Conservation (phyloP, 306 rosid species). For the Canavalia gladiata region DNA sequence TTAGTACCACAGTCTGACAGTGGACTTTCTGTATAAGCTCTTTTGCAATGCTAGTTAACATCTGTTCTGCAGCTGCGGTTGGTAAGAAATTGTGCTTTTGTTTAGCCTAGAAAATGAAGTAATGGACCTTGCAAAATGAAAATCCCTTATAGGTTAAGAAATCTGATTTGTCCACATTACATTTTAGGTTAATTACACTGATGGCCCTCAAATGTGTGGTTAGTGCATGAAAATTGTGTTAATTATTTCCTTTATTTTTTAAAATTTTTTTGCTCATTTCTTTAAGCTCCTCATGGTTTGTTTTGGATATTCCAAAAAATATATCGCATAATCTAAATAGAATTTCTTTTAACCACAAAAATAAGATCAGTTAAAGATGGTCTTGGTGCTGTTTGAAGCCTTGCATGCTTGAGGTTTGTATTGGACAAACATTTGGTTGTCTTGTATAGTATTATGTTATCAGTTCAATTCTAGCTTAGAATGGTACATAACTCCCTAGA, state of each 20-base stretch:
- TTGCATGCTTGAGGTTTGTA: conserved; percentile 11
- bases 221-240: not conserved
- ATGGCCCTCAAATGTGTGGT: not conserved
- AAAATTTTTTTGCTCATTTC: not conserved
- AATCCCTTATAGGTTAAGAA: not conserved
- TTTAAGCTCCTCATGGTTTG: not conserved
- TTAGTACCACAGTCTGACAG: not conserved
- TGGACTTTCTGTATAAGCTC: not conserved
- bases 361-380: not conserved
- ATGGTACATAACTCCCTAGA: not conserved
- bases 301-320: conserved; percentile 10
- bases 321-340: not conserved
- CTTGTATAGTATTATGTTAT: not conserved
- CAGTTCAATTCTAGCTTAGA: not conserved
- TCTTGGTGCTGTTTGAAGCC: conserved; percentile 5
- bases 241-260: not conserved
- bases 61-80: not conserved
- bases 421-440: conserved; percentile 10
- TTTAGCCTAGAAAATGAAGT: not conserved
- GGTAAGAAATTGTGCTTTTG: not conserved
- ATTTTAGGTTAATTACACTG: not conserved
- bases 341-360: conserved; percentile 11
- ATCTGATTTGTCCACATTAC: not conserved
- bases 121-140: conserved; percentile 7
- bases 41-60: not conserved